Evolutionary conservation across 176 grass and related monocot species (phyloP).

Genomic region (Thinopyrum elongatum): DNA sequence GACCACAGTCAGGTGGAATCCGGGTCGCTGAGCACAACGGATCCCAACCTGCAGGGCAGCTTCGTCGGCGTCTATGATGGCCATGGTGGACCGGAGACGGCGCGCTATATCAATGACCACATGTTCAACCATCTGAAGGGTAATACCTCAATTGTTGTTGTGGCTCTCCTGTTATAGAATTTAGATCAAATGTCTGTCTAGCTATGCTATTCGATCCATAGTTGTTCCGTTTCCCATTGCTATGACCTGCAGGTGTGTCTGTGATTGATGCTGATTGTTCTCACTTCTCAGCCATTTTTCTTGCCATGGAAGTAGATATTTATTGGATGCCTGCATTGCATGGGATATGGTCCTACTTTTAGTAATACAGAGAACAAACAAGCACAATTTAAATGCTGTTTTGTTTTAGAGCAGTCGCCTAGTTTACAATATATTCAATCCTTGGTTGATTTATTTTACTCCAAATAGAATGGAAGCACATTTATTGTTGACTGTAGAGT

Average conservation of each 20-base stretch:
- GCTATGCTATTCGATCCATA: background rate
- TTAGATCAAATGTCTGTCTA: constrained; percentile 10
- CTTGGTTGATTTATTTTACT: background rate
- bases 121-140: constrained; percentile 71
- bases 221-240: background rate
- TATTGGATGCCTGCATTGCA: constrained; percentile 17
- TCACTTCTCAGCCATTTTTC: background rate
- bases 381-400: background rate
- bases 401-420: background rate
- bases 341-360: background rate
- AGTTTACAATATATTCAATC: background rate
- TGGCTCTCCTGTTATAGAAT: background rate
- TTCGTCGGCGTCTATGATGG: constrained; percentile 89
- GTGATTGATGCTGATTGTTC: background rate
- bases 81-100: constrained; percentile 79
- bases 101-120: constrained; percentile 66
- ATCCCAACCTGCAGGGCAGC: constrained; percentile 48
- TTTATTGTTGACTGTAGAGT: background rate
- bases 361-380: background rate
- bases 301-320: constrained; percentile 5
- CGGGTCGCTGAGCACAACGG: constrained; percentile 48
- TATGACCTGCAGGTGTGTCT: background rate
- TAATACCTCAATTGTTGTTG: constrained; percentile 30
- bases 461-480: background rate
- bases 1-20: constrained; percentile 91